Conservation (phyloP, 1,139 yeast genomes). For the Keqinozyma sinolaborantium region DNA sequence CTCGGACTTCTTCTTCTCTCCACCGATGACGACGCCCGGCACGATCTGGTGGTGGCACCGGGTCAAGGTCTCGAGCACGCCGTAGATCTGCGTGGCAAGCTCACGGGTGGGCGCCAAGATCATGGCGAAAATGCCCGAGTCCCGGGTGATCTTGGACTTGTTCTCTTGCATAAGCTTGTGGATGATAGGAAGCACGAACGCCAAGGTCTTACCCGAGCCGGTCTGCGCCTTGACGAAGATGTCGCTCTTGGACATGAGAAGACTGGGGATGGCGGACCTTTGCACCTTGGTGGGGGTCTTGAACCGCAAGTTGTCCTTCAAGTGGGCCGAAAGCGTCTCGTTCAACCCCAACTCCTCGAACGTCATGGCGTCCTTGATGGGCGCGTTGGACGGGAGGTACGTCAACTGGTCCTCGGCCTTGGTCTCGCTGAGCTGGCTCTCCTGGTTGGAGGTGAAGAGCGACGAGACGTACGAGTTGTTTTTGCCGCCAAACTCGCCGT, state of each 20-base stretch:
- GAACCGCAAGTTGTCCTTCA: slow-evolving; percentile 57
- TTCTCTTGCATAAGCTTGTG: slow-evolving; percentile 58
- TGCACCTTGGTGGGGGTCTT: slow-evolving; percentile 84
- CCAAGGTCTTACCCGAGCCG: slow-evolving; percentile 91
- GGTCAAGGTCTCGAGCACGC: slow-evolving; percentile 68
- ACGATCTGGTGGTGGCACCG: slow-evolving; percentile 79
- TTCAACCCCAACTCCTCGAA: slow-evolving; percentile 73
- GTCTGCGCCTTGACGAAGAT: slow-evolving; percentile 91
- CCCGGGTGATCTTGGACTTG: slow-evolving; percentile 50
- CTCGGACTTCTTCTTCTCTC: slow-evolving; percentile 90
- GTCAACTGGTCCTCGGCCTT: slow-evolving; percentile 10
- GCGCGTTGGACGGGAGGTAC: slow-evolving; percentile 77
- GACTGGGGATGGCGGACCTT: slow-evolving; percentile 71
- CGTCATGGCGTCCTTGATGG: slow-evolving; percentile 61
- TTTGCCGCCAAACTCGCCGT: slow-evolving; percentile 49
- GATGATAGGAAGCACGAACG: slow-evolving; percentile 82
- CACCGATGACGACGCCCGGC: slow-evolving; percentile 93
- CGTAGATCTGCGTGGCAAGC: slow-evolving; percentile 85
- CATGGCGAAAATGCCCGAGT: slow-evolving; percentile 84
- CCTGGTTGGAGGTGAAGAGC: slow-evolving; percentile 72
- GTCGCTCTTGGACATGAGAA: slow-evolving; percentile 56
- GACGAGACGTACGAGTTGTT: slow-evolving; percentile 74
- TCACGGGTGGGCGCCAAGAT: slow-evolving; percentile 93
- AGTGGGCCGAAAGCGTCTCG: slow-evolving; percentile 48
- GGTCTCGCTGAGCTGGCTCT: slow-evolving; percentile 16